Base-by-base conservation (phyloP, 176 grass and related monocot genomes). In the Tillandsia leiboldiana region DNA sequence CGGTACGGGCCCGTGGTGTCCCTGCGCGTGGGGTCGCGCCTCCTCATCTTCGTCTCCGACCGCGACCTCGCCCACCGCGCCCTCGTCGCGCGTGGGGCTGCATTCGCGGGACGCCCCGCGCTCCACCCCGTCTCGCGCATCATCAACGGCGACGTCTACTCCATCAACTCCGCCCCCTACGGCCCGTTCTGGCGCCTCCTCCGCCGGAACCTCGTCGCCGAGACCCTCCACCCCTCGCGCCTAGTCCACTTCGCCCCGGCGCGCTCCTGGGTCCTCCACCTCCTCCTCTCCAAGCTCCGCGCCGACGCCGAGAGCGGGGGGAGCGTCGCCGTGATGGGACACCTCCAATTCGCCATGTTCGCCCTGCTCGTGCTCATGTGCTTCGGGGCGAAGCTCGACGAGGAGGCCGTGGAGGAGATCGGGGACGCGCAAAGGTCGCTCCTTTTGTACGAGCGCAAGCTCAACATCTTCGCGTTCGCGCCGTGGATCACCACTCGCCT, bases 351-450 rank as follows among this genome's bases (percentile, higher is more conserved):
- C 53, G 68, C 79, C 62, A 80, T 86, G 79, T 92, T 92, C 73
- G 74, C 57, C 65, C 74, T 91, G 14, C 85, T 91, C 2, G 85
- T 88, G 49, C 66, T 73, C 11, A 88, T 92, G 79, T 93, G 86
- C 86, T 93, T 93, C 70, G 83, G 90, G 53, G 82, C 88, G 79
- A 72, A 72, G 18, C 73, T 93, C 5, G 83, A 83, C 26, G 79
- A 93, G 85, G 5, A 68, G 3, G 57, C 75, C 0, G 72, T 86
- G 50, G 74, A 78, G 53, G 79, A 51, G 52, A 88, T 92, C 62
- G 73, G 78, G 2, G 12, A 26, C 0, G 51, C 61, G 1, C 68
- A 81, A 78, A 67, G 75, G 11, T 62, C 42, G 1, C 17, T 64
- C 58, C 56, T 90, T 6, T 11, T 86, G 65, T 78, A 78, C 79